These are phyloP conservation scores for Teratosphaeria epicoccoides DNA, from an alignment of 2,329 filamentous ascomycete species.

Conservation along the genomic window DNA sequence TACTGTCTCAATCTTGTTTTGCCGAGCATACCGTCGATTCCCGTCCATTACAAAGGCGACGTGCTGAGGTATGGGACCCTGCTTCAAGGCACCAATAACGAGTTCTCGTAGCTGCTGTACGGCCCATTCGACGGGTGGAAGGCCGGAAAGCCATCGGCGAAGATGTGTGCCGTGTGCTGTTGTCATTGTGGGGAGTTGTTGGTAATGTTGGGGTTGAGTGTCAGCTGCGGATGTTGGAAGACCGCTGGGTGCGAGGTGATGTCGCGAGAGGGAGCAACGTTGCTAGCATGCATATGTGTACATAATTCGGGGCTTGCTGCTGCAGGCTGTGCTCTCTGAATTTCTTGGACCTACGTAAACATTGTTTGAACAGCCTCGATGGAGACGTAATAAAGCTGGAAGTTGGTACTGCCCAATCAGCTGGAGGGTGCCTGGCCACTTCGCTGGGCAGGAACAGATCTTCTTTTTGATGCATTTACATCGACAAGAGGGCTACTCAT, in stretches of 20 bases:
- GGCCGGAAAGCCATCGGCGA: conserved; percentile 69
- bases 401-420: neutral
- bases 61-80: conserved; percentile 88
- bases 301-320: neutral
- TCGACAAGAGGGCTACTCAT: too few relatives aligned
- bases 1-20: conserved; percentile 86
- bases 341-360: neutral
- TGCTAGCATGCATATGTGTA: neutral
- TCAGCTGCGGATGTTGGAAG: neutral
- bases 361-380: neutral
- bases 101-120: conserved; percentile 68
- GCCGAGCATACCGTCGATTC: conserved; percentile 83
- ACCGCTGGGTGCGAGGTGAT: neutral
- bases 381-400: neutral
- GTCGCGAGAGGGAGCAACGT: neutral
- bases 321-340: neutral
- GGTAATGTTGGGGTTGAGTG: neutral
- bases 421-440: too few relatives aligned
- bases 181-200: conserved; percentile 10
- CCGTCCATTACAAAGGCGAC: conserved; percentile 99
- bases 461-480: too few relatives aligned
- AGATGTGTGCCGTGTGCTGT: conserved; percentile 49
- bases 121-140: conserved; percentile 86
- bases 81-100: conserved; percentile 75
- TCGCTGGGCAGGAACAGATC: too few relatives aligned